phyloP scores from a whole-genome alignment of 1,284 basidiomycete genomes.

The Tilletia caries region DNA sequence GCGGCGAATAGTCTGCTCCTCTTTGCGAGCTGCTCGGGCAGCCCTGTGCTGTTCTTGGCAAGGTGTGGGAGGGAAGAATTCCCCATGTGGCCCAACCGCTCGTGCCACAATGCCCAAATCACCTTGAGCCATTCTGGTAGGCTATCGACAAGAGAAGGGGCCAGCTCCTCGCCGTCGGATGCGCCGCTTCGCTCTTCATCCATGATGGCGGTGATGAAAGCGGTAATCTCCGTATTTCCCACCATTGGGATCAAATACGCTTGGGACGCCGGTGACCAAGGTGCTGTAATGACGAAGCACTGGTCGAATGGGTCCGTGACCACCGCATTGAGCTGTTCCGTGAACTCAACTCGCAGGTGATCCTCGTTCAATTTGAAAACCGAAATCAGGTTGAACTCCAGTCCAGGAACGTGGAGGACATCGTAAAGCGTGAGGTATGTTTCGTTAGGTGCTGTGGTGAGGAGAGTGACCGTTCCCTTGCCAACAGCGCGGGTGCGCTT shows the following conservation, averaged over 20 bases:
- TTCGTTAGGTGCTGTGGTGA: neutral
- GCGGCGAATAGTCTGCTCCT: neutral
- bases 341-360: neutral
- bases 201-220: neutral
- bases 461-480: neutral
- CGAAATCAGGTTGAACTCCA: neutral
- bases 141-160: too few relatives aligned
- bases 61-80: neutral
- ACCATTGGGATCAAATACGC: neutral
- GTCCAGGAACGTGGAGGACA: neutral
- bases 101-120: slow-evolving; percentile 4
- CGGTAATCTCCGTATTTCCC: neutral
- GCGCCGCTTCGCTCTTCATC: neutral
- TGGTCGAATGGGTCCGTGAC: neutral
- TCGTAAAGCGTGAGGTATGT: neutral
- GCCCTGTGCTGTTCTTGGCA: neutral
- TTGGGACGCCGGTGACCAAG: neutral
- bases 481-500: neutral
- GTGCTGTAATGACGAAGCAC: neutral
- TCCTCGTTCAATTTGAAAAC: neutral
- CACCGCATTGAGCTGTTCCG: neutral
- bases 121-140: too few relatives aligned
- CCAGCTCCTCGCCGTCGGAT: neutral
- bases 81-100: neutral
- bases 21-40: neutral